Percentiles rank a stretch among this genome's conserved stretches.
These are phyloP conservation scores for Aphanomyces invadans DNA, from an alignment of 352 stramenopile species.

Conservation along the genomic window DNA sequence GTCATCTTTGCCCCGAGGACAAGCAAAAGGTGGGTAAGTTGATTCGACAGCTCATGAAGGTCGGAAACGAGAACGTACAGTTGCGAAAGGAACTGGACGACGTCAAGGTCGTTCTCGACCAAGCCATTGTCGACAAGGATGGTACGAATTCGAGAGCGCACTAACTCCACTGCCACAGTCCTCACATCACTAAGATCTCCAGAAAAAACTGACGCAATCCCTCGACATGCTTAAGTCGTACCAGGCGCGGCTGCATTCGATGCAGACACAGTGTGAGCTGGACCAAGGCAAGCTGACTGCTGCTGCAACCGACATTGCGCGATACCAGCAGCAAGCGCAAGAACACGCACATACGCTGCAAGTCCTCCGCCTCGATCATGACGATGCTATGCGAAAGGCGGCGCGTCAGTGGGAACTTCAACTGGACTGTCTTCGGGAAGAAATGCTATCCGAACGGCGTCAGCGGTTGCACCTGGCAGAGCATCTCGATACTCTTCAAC, in stretches of 20 bases:
- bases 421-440: not conserved
- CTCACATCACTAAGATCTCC: slow-evolving; percentile 40
- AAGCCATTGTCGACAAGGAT: slow-evolving; percentile 52
- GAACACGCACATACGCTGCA: not conserved
- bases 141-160: slow-evolving; percentile 28
- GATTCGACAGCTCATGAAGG: slow-evolving; percentile 64
- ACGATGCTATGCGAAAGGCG: not conserved
- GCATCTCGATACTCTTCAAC: not conserved
- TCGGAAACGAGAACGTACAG: slow-evolving; percentile 24
- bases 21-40: slow-evolving; percentile 74
- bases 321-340: not conserved
- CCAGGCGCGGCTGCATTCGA: slow-evolving; percentile 45
- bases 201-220: slow-evolving; percentile 37
- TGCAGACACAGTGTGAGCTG: slow-evolving; percentile 51
- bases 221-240: slow-evolving; percentile 41
- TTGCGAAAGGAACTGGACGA: slow-evolving; percentile 11
- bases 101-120: slow-evolving; percentile 29
- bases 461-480: not conserved
- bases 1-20: slow-evolving; percentile 64
- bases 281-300: slow-evolving; percentile 27
- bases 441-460: not conserved
- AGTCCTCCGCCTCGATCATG: not conserved
- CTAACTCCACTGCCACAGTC: not conserved
- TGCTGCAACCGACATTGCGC: not conserved
- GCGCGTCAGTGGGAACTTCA: not conserved